Evolutionary conservation across 305 asterid genomes (phyloP), one percentile per base, ranked within the genome.

Genomic region (Rubia balearica): DNA sequence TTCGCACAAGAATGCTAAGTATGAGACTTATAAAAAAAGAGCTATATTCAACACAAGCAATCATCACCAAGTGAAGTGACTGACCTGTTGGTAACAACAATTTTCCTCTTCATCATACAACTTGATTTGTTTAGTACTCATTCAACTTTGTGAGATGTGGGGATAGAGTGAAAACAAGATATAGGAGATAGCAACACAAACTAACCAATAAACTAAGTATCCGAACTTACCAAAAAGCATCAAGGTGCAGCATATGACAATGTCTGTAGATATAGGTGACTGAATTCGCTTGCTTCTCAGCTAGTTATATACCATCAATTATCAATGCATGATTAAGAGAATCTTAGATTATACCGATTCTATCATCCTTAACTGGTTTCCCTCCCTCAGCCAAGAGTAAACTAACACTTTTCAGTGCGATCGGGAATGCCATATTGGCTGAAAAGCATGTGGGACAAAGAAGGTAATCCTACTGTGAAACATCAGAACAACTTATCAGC

Each of bases 391-490:
- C 82, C 68, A 85, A 70, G 60, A 94, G 88, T 73, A 83, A 78
- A 81, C 85, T 81, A 69, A 88, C 79, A 82, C 83, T 87, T 78
- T 90, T 98, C 55, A 87, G 77, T 6, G 96, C 85, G 45, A 96
- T 91, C 91, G 91, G 83, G 70, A 94, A 85, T 69, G 97, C 97
- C 99, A 91, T 91, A 81, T 94, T 94, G 96, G 99, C 99, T 77
- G 99, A 87, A 85, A 94, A 91, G 91, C 99, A 97, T 84, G 99
- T 89, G 76, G 99, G 97, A 87, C 99, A 94, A 86, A 94, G 98
- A 88, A 91, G 93, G 93, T 96, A 94, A 80, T 94, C 99, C 99
- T 94, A 85, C n/a, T n/a, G n/a, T 84, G 83, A 80, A 80, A 78
- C 80, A 82, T 82, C 82, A 84, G 85, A 79, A 77, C 71, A 66